phyloP scores from a whole-genome alignment of 169 alveolate species.

The Cryptosporidium ubiquitum region DNA sequence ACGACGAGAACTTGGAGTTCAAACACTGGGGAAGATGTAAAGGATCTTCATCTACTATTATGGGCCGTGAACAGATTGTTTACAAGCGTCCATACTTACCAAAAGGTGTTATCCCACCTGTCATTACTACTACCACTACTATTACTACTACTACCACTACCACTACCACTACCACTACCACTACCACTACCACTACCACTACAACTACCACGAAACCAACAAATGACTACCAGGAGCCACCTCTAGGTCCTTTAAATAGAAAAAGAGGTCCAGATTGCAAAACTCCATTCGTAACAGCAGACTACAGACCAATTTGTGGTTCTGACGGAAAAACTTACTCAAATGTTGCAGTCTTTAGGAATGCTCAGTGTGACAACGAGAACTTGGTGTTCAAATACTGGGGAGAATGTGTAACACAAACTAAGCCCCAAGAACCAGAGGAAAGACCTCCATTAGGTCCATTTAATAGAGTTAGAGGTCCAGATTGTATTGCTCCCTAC shows the following conservation, averaged over 20 bases:
- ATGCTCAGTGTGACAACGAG: constrained; percentile 57
- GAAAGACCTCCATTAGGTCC: constrained; percentile 63
- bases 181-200: constrained; percentile 12
- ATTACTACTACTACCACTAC: constrained; percentile 29
- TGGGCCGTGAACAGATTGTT: background rate
- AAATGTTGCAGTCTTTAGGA: constrained; percentile 13
- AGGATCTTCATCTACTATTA: background rate
- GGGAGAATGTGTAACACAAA: constrained; percentile 36
- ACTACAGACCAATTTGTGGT: constrained; percentile 20
- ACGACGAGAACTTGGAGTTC: constrained; percentile 9
- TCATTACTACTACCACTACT: background rate
- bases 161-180: background rate
- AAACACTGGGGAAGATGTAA: constrained; percentile 40
- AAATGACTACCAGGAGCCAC: background rate
- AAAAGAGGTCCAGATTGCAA: constrained; percentile 19
- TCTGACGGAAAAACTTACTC: constrained; percentile 44
- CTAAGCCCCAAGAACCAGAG: background rate
- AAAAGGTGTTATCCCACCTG: background rate
- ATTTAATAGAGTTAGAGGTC: constrained; percentile 45
- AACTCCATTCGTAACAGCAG: background rate
- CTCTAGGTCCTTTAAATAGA: background rate
- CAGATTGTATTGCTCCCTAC: constrained; percentile 20
- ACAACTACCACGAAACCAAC: background rate
- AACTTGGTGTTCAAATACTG: background rate
- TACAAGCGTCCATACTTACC: constrained; percentile 18